These are phyloP conservation scores for Friedmanniomyces simplex DNA, from an alignment of 495 filamentous ascomycete genomes.

Conservation along the genomic window DNA sequence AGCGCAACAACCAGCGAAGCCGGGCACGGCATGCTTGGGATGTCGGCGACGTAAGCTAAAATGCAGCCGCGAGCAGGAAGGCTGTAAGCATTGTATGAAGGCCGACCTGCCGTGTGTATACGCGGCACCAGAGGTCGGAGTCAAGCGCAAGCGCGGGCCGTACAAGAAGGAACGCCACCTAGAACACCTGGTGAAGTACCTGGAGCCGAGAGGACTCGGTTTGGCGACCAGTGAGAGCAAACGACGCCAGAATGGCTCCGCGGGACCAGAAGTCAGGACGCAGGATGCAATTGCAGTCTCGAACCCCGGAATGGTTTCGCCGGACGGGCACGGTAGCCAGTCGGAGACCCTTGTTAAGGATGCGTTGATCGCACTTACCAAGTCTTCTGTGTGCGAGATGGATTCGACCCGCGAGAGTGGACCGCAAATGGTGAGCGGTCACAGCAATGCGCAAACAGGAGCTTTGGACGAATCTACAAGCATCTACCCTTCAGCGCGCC, in stretches of 20 bases:
- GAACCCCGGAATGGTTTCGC: no score
- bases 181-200: constrained; percentile 11
- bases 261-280: no score
- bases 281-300: no score
- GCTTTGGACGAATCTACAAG: background rate
- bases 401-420: background rate
- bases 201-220: constrained; percentile 3
- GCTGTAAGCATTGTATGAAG: constrained; percentile 8
- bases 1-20: background rate
- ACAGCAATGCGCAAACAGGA: background rate
- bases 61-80: constrained; percentile 3
- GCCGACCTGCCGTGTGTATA: constrained; percentile 10
- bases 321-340: background rate
- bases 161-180: constrained; percentile 17
- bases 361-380: constrained; percentile 9
- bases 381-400: background rate
- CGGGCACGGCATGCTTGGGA: constrained; percentile 10
- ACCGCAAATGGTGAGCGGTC: no score
- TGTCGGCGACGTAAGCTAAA: constrained; percentile 12
- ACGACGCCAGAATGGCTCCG: no score
- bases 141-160: constrained; percentile 15
- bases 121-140: background rate
- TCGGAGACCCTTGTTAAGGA: constrained; percentile 12
- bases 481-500: background rate
- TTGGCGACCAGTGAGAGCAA: no score